phyloP scores from a whole-genome alignment of 192 early-diverging fungal genomes.

The Phycomyces nitens region DNA sequence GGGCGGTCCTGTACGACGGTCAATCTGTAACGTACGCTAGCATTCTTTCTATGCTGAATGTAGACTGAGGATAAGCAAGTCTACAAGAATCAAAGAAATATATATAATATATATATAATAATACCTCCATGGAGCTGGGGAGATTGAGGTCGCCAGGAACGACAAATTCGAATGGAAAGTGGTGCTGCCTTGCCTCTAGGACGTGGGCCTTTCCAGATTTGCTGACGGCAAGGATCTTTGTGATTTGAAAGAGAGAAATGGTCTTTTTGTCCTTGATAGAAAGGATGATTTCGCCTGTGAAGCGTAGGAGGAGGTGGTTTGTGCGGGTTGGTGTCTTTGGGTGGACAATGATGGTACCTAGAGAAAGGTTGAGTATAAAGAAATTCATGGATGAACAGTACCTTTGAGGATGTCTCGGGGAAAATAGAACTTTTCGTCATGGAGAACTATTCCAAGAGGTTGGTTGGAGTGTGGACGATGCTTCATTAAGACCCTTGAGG shows the following conservation, averaged over 20 bases:
- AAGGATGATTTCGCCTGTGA: slow-evolving; percentile 28
- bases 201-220: slow-evolving; percentile 6
- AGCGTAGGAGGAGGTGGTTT: slow-evolving; percentile 30
- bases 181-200: slow-evolving; percentile 28
- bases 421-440: slow-evolving; percentile 40
- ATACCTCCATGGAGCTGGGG: slow-evolving; percentile 38
- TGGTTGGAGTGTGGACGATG: slow-evolving; percentile 14
- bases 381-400: neutral
- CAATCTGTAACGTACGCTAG: slow-evolving; percentile 28
- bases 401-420: slow-evolving; percentile 37
- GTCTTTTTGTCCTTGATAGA: slow-evolving; percentile 30
- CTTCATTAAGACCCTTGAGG: neutral
- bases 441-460: slow-evolving; percentile 26
- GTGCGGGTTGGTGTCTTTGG: slow-evolving; percentile 26
- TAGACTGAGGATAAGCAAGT: too few relatives aligned
- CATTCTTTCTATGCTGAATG: slow-evolving; percentile 28
- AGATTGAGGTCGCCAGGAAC: slow-evolving; percentile 29
- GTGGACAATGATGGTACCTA: slow-evolving; percentile 30
- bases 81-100: neutral
- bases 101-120: neutral
- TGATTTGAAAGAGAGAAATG: slow-evolving; percentile 24
- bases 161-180: slow-evolving; percentile 34
- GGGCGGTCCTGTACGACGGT: slow-evolving; percentile 23
- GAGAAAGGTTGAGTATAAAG: neutral
- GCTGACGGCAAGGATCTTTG: slow-evolving; percentile 2